Base-by-base conservation (phyloP, 805 yeast genomes). In the Priceomyces medius region DNA sequence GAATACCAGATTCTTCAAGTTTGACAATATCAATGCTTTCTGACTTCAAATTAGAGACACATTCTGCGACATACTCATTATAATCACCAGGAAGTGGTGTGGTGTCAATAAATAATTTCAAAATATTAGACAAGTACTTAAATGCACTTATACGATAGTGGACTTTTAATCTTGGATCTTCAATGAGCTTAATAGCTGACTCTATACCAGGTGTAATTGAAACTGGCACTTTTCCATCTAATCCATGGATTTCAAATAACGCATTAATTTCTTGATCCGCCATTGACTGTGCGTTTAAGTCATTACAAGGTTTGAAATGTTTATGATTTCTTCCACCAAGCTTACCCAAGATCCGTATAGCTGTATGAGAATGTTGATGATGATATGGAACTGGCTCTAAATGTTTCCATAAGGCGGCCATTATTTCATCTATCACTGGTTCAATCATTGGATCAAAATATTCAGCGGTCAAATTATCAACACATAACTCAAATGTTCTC, bases 371-470 rank as follows among this genome's bases (percentile, higher is more conserved):
- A 50, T 90, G 96, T 49, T 88, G 95, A 53, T 93, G 98, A 50
- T 86, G 88, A 58, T 88, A 89, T 0, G 99, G 98, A 26, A 90
- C 76, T 1, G 99, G 99, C 54, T 82, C 82, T 50, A 93, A 64
- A 52, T 91, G 93, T 47, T 79, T 83, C 91, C 97, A 93, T 24
- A 93, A 70, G 0, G 97, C 96, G 28, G 84, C 82, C 88, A 90
- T 86, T 1, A 95, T 89, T 51, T 93, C 97, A 45, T 87, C 95
- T 40, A 91, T 82, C 2, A 90, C 97, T 0, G 99, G 98, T 56
- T 90, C 97, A 45, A 93, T 82, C 58, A 93, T 90, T 2, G 99
- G 98, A 54, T 93, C 99, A 61, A 93, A 89, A 61, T 90, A 93
- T 49, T 90, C 96, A 0, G 98, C 95, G 0, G 98, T 95, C 46